These are phyloP conservation scores for Periconia sp. DNA, from an alignment of 2,329 filamentous ascomycete genomes.

Conservation along the genomic window DNA sequence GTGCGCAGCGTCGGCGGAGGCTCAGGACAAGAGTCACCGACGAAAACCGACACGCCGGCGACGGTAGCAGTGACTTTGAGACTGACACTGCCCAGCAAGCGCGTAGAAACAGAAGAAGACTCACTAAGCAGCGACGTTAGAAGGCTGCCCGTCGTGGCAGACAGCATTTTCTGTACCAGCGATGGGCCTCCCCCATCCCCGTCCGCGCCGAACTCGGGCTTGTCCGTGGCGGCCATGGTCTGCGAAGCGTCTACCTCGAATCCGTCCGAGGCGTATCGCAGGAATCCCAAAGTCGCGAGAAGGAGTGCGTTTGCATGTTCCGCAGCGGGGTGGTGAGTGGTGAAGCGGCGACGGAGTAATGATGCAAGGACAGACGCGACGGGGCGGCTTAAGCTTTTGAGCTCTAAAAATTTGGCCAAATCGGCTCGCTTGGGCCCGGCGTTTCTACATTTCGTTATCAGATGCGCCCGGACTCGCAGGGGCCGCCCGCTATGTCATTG, in stretches of 20 bases:
- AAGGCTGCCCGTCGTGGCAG: conserved; percentile 87
- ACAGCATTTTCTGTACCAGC: conserved; percentile 89
- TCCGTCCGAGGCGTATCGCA: conserved; percentile 29
- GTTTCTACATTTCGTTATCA: conserved; percentile 36
- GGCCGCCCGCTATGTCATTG: conserved; percentile 19
- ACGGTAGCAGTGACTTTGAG: too few relatives aligned
- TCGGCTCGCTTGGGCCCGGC: too few relatives aligned
- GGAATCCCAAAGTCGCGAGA: conserved; percentile 27
- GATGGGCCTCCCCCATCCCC: conserved; percentile 71
- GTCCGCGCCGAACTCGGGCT: conserved; percentile 46
- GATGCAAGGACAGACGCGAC: conserved; percentile 17
- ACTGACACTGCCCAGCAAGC: too few relatives aligned
- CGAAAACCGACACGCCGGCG: too few relatives aligned
- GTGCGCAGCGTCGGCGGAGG: too few relatives aligned
- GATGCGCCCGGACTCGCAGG: too few relatives aligned
- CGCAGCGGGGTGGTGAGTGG: conserved; percentile 8
- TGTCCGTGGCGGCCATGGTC: not conserved
- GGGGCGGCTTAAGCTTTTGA: conserved; percentile 3
- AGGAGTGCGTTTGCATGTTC: conserved; percentile 37
- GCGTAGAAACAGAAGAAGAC: conserved; percentile 32
- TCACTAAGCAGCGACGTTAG: conserved; percentile 87
- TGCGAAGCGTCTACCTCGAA: conserved; percentile 36
- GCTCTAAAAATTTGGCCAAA: too few relatives aligned
- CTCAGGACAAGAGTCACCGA: too few relatives aligned
- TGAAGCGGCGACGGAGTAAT: conserved; percentile 26